Evolutionary conservation across 192 early-diverging fungal species (phyloP).

Genomic region (Pilobolus umbonatus): DNA sequence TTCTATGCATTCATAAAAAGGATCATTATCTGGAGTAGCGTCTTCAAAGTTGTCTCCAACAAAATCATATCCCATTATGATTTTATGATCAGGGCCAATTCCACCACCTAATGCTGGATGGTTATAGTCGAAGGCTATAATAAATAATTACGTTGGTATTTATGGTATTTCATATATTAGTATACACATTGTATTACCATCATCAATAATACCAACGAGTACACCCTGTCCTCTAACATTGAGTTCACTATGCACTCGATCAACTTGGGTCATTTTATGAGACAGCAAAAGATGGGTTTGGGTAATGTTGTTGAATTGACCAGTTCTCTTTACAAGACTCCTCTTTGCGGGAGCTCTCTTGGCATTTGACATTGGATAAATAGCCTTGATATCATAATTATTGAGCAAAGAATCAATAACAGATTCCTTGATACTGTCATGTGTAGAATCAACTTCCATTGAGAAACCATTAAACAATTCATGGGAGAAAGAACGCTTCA

Average conservation of each 20-base stretch:
- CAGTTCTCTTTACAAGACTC: no score
- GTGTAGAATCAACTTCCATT: no score
- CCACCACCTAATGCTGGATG: slow-evolving; percentile 64
- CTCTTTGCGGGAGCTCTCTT: no score
- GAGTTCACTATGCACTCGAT: slow-evolving; percentile 39
- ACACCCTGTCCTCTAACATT: slow-evolving; percentile 58
- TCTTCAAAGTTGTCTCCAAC: slow-evolving; percentile 52
- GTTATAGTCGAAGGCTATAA: slow-evolving; percentile 46
- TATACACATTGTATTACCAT: slow-evolving; percentile 30
- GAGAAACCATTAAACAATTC: no score
- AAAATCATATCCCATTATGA: slow-evolving; percentile 59
- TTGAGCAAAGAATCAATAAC: no score
- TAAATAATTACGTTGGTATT: background rate
- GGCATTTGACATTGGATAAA: no score
- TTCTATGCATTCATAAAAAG: background rate
- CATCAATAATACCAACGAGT: slow-evolving; percentile 63
- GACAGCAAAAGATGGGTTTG: no score
- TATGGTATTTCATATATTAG: background rate
- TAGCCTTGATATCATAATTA: no score
- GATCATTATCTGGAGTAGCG: background rate
- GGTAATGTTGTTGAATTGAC: no score
- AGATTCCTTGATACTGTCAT: no score
- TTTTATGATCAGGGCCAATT: slow-evolving; percentile 52
- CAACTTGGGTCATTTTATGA: slow-evolving; percentile 54
- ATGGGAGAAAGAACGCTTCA: no score